Evolutionary conservation across 768 basidiomycete genomes (phyloP).

Genomic region (Floccularia luteovirens): DNA sequence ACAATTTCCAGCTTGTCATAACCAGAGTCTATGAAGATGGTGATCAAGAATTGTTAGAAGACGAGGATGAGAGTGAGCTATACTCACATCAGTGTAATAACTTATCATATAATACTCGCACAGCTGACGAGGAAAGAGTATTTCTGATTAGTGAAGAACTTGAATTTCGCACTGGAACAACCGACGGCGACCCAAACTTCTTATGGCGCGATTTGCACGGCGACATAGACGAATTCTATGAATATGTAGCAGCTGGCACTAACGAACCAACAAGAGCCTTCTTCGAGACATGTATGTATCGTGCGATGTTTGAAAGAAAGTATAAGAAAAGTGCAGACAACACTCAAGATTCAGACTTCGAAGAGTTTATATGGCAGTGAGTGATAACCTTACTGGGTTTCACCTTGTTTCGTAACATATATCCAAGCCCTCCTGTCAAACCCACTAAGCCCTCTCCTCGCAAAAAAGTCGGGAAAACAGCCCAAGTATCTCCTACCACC

Average conservation of each 20-base stretch:
- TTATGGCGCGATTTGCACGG: conserved; percentile 90
- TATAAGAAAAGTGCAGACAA: conserved; percentile 66
- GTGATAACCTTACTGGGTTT: conserved; percentile 20
- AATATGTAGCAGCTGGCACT: conserved; percentile 77
- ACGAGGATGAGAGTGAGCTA: conserved; percentile 79
- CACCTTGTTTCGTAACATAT: neutral
- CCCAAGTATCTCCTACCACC: conserved; percentile 9
- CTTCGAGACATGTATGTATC: conserved; percentile 92
- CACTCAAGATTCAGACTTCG: conserved; percentile 58
- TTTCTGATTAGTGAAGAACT: conserved; percentile 91
- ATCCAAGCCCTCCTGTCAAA: conserved; percentile 24
- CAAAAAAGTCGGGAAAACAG: conserved; percentile 10
- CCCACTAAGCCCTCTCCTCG: conserved; percentile 12
- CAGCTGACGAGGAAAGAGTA: conserved; percentile 90
- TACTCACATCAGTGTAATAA: neutral
- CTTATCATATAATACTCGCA: conserved; percentile 1
- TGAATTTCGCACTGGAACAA: conserved; percentile 71
- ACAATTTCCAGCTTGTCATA: conserved; percentile 86
- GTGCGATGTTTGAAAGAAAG: conserved; percentile 96
- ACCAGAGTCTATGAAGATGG: conserved; percentile 98
- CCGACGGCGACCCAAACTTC: conserved; percentile 74
- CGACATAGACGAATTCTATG: conserved; percentile 89
- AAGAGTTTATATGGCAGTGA: conserved; percentile 78
- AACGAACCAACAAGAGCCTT: conserved; percentile 80
- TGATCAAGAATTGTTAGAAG: conserved; percentile 89